phyloP scores from a whole-genome alignment of 2,329 filamentous ascomycete species.

The Stemphylium vesicarium region DNA sequence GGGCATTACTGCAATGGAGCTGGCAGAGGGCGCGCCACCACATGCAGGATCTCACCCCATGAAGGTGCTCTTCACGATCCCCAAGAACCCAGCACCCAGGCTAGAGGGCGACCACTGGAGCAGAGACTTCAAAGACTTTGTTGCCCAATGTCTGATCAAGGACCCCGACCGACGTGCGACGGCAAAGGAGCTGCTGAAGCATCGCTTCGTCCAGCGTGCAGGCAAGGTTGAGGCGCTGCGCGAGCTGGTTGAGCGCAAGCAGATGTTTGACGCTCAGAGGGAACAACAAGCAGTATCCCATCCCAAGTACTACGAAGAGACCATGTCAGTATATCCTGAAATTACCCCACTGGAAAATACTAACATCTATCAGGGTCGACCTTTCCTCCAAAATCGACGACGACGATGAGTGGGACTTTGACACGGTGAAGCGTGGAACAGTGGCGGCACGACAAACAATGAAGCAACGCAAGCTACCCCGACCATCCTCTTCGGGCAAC shows the following conservation, averaged over 20 bases:
- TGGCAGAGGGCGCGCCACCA: constrained; percentile 90
- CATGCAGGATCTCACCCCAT: constrained; percentile 97
- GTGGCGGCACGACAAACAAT: constrained; percentile 59
- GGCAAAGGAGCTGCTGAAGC: constrained; percentile 84
- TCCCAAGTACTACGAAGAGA: constrained; percentile 91
- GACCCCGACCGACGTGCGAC: constrained; percentile 84
- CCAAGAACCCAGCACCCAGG: constrained; percentile 83
- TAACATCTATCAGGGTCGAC: constrained; percentile 59
- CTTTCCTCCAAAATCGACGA: constrained; percentile 71
- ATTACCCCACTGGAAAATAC: not conserved
- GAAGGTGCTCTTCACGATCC: constrained; percentile 96
- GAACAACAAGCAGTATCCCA: constrained; percentile 63
- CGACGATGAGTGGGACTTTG: constrained; percentile 94
- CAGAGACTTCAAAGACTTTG: constrained; percentile 91
- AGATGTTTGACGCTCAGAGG: constrained; percentile 79
- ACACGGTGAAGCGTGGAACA: constrained; percentile 80
- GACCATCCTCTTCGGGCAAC: constrained; percentile 51
- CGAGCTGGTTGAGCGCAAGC: constrained; percentile 82
- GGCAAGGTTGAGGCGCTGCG: constrained; percentile 88
- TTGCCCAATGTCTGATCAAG: constrained; percentile 88
- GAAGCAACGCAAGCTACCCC: constrained; percentile 56
- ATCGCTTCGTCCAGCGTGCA: constrained; percentile 85
- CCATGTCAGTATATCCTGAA: constrained; percentile 61
- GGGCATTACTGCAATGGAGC: constrained; percentile 90
- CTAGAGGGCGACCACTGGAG: constrained; percentile 83